A percentile compares a stretch with the other conserved stretches of the same genome.
Conservation (phyloP, 2,329 filamentous ascomycete genomes). For the Pseudogymnoascus sp. region DNA sequence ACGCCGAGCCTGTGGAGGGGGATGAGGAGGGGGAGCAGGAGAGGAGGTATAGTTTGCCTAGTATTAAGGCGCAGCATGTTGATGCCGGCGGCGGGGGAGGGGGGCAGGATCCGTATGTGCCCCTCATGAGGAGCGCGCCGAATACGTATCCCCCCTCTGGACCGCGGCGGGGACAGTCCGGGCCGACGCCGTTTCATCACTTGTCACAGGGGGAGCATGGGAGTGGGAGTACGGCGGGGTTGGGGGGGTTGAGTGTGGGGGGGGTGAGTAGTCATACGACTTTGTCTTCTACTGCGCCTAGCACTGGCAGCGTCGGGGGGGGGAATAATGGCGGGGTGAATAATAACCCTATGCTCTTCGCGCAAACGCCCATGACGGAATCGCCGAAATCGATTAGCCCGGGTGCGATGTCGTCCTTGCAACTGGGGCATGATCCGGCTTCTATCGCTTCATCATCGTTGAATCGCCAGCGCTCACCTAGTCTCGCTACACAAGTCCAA, state of each 20-base stretch:
- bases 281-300: background rate
- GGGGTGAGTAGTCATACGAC: conserved; percentile 40
- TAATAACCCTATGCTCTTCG: conserved; percentile 18
- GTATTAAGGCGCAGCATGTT: conserved; percentile 64
- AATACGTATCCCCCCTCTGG: conserved; percentile 72
- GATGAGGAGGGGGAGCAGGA: conserved; percentile 50
- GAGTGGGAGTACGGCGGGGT: conserved; percentile 41
- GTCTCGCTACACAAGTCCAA: conserved; percentile 54
- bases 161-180: conserved; percentile 37
- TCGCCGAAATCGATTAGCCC: conserved; percentile 78
- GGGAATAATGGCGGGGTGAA: too few relatives aligned
- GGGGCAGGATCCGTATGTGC: conserved; percentile 30
- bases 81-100: conserved; percentile 30
- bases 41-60: conserved; percentile 62
- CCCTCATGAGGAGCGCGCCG: conserved; percentile 56
- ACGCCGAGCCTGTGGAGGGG: conserved; percentile 50
- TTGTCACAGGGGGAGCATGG: conserved; percentile 41
- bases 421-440: conserved; percentile 43
- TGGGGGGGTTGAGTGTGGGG: conserved; percentile 33
- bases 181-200: conserved; percentile 43
- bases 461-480: conserved; percentile 54
- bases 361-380: conserved; percentile 63
- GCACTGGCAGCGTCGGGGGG: background rate
- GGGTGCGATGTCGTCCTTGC: conserved; percentile 38
- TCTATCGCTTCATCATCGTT: conserved; percentile 29